Evolutionary conservation across 2,329 filamentous ascomycete species (phyloP).

Genomic region (Calonectria leucothoes): DNA sequence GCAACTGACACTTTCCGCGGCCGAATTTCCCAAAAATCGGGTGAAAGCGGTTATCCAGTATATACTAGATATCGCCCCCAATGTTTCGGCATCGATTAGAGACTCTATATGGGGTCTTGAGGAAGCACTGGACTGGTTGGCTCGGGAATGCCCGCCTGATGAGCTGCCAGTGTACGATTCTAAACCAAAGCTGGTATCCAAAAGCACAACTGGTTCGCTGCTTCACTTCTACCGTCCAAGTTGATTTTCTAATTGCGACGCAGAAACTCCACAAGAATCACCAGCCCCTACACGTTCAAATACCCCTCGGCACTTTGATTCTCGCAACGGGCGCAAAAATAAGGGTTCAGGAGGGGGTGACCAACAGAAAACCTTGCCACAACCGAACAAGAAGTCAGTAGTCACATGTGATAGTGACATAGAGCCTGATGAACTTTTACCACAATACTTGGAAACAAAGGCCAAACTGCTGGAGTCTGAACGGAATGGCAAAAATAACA

Average conservation of each 20-base stretch:
- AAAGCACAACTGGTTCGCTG: slow-evolving; percentile 48
- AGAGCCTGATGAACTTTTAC: slow-evolving; percentile 79
- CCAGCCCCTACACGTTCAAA: slow-evolving; percentile 62
- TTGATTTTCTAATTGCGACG: slow-evolving; percentile 19
- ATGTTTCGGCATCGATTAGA: slow-evolving; percentile 65
- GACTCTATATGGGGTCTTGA: slow-evolving; percentile 87
- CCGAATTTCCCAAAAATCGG: slow-evolving; percentile 75
- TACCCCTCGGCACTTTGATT: slow-evolving; percentile 56
- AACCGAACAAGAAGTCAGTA: slow-evolving; percentile 54
- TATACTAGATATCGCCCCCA: slow-evolving; percentile 74
- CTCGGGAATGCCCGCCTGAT: slow-evolving; percentile 76
- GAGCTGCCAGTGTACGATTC: slow-evolving; percentile 79
- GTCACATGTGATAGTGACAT: slow-evolving; percentile 75
- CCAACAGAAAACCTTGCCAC: slow-evolving; percentile 34
- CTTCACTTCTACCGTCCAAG: background rate
- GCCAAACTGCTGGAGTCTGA: slow-evolving; percentile 73
- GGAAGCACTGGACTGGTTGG: slow-evolving; percentile 90
- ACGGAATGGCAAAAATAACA: slow-evolving; percentile 46
- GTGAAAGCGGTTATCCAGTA: slow-evolving; percentile 74
- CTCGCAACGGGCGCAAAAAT: slow-evolving; percentile 40
- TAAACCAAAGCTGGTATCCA: slow-evolving; percentile 49
- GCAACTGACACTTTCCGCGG: slow-evolving; percentile 75
- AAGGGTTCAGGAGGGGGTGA: slow-evolving; percentile 49
- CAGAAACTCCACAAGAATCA: slow-evolving; percentile 63
- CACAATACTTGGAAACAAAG: slow-evolving; percentile 82